These are phyloP conservation scores for Mortierella alpina DNA, from an alignment of 192 early-diverging fungal species.

Conservation along the genomic window DNA sequence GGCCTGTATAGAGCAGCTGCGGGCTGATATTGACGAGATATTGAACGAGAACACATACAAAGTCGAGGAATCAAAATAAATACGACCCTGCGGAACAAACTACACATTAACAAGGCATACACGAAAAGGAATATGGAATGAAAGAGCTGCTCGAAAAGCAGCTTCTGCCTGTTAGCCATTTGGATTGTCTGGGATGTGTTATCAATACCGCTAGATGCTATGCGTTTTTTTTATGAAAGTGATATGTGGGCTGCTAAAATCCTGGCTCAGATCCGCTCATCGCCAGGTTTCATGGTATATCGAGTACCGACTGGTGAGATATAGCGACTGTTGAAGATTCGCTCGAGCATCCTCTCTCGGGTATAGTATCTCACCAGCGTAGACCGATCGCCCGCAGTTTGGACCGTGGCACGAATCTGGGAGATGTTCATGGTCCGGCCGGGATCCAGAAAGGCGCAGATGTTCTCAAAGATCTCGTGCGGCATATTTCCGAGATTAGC, in stretches of 20 bases:
- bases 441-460: constrained; percentile 47
- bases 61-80: constrained; percentile 42
- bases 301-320: constrained; percentile 48
- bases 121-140: background rate
- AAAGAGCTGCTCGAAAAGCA: background rate
- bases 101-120: background rate
- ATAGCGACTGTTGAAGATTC: constrained; percentile 45
- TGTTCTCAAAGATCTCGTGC: constrained; percentile 52
- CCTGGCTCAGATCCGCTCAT: constrained; percentile 28
- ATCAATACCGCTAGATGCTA: too few species aligned
- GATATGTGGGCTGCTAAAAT: background rate
- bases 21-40: constrained; percentile 73
- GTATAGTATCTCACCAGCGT: constrained; percentile 45
- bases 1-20: constrained; percentile 65
- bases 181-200: too few species aligned
- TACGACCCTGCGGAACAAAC: background rate
- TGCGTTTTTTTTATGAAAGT: background rate
- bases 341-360: constrained; percentile 49
- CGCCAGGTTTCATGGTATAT: constrained; percentile 43
- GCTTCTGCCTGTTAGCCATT: too few species aligned
- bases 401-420: constrained; percentile 37
- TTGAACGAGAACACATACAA: constrained; percentile 83
- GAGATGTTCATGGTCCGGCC: constrained; percentile 41
- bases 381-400: constrained; percentile 31
- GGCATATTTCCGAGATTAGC: constrained; percentile 49